Evolutionary conservation across 768 basidiomycete species (phyloP), one percentile per base, ranked within the genome.

Genomic region (Hypholoma sublateritium): DNA sequence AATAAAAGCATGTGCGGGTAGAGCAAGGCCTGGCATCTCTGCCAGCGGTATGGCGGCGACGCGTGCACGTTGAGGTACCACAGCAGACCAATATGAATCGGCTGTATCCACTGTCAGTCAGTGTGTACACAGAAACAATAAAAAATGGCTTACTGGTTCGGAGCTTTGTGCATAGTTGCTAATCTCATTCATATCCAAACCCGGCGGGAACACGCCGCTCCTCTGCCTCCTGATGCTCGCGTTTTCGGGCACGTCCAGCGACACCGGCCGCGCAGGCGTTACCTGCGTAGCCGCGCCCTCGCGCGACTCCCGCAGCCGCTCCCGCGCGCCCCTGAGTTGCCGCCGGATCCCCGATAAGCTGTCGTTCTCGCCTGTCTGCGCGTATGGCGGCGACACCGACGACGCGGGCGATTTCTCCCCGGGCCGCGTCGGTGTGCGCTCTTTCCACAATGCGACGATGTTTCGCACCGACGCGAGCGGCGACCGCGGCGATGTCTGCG

Each of bases 51-150:
- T 0, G 90, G 89, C 19, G 88, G 84, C 4, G 82, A 67, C 0
- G 89, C 87, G 65, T 97, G 95, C 0, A 96, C 95, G 55, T 97
- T 96, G 53, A 97, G 83, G 67, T 94, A 97, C 88, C 92, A 96
- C 0, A 97, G 73, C 13, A 86, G 75, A 13, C 95, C 95, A 39
- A 92, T 89, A 56, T 91, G 87, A 12, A 92, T 75, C 4, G 94
- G 93, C 95, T 96, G 66, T 50, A 56, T 45, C 5, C 62, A 62
- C 59, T 57, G 62, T 59, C 6, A 51, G 16, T 34, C 45, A 8
- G 16, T 32, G 16, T 17, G 50, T 12, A 50, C 22, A 46, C 39
- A 22, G 53, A 47, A 28, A 25, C 34, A 49, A 56, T 53, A 14
- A 12, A 58, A 53, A 57, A 32, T 32, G 34, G 73, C 80, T 59